These are phyloP conservation scores for Eucalyptus sp. DNA, from an alignment of 345 rosid genomes.

Conservation along the genomic window DNA sequence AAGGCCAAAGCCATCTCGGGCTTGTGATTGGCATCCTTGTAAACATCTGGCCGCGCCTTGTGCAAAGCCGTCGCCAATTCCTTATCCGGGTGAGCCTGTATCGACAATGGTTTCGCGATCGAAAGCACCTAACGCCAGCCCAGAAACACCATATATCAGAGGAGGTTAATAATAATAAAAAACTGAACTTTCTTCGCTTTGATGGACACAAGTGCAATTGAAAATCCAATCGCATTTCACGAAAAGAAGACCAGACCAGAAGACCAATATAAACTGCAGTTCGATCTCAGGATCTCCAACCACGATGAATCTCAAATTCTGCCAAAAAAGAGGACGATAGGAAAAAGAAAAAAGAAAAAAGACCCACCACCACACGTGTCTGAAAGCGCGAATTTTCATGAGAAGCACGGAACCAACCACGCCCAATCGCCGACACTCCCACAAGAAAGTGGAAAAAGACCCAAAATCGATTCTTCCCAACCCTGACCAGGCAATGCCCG, in stretches of 20 bases:
- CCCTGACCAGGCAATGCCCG: not conserved
- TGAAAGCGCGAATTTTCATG: not conserved
- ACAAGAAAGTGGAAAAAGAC: not conserved
- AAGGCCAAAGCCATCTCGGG: slow-evolving; percentile 99
- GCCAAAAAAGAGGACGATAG: not conserved
- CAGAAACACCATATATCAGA: not conserved
- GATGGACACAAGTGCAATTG: not conserved
- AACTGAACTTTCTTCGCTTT: not conserved
- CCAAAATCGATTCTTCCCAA: not conserved
- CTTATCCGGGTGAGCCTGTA: slow-evolving; percentile 98
- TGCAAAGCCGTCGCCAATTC: slow-evolving; percentile 61
- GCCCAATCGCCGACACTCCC: not conserved
- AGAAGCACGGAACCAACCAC: not conserved
- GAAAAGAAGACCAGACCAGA: not conserved
- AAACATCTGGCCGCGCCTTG: slow-evolving; percentile 59
- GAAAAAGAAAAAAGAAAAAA: not conserved
- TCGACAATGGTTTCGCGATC: slow-evolving; percentile 80
- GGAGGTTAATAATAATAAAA: not conserved
- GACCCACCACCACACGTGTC: not conserved
- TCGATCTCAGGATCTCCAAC: not conserved
- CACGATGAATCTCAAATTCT: not conserved
- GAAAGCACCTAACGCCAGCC: slow-evolving; percentile 58
- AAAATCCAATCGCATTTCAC: not conserved
- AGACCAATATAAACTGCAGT: not conserved
- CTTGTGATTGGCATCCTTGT: slow-evolving; percentile 89